Evolutionary conservation across 495 filamentous ascomycete species (phyloP).

Genomic region (Lophiostoma macrostomum): DNA sequence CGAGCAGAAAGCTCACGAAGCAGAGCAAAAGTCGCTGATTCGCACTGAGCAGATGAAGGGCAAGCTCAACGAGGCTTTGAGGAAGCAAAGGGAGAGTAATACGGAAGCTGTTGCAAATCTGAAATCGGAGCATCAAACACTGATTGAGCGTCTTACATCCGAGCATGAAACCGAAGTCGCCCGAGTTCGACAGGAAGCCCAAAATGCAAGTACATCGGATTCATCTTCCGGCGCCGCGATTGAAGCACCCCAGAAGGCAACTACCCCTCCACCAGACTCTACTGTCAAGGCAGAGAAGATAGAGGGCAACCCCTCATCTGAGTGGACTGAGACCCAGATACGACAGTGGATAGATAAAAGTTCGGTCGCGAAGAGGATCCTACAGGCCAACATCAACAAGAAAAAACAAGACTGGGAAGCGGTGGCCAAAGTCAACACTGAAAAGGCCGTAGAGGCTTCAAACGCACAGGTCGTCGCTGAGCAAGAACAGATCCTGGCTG

Average conservation of each 20-base stretch:
- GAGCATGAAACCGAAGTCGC: slow-evolving; percentile 18
- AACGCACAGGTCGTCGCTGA: slow-evolving; percentile 34
- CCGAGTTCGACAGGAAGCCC: slow-evolving; percentile 6
- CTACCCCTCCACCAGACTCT: neutral
- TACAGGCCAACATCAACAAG: slow-evolving; percentile 60
- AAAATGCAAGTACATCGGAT: neutral
- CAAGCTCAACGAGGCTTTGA: slow-evolving; percentile 47
- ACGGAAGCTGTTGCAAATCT: slow-evolving; percentile 53
- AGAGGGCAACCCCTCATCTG: slow-evolving; percentile 21
- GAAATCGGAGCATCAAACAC: slow-evolving; percentile 26
- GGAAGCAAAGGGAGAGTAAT: slow-evolving; percentile 61
- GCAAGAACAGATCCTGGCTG: slow-evolving; percentile 45
- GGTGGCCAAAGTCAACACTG: neutral
- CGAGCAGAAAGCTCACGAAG: neutral
- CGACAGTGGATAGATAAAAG: slow-evolving; percentile 52
- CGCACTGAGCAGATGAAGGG: slow-evolving; percentile 48
- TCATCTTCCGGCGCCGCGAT: no score
- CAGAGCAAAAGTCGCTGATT: neutral
- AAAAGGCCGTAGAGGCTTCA: slow-evolving; percentile 51
- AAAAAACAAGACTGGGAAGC: slow-evolving; percentile 40
- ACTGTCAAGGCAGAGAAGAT: slow-evolving; percentile 15
- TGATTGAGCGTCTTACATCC: slow-evolving; percentile 9
- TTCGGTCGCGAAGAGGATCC: slow-evolving; percentile 59
- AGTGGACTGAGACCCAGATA: slow-evolving; percentile 53
- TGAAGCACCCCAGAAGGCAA: neutral